These are phyloP conservation scores for Dentiscutata heterogama DNA, from an alignment of 371 early-diverging fungal genomes.

Conservation along the genomic window DNA sequence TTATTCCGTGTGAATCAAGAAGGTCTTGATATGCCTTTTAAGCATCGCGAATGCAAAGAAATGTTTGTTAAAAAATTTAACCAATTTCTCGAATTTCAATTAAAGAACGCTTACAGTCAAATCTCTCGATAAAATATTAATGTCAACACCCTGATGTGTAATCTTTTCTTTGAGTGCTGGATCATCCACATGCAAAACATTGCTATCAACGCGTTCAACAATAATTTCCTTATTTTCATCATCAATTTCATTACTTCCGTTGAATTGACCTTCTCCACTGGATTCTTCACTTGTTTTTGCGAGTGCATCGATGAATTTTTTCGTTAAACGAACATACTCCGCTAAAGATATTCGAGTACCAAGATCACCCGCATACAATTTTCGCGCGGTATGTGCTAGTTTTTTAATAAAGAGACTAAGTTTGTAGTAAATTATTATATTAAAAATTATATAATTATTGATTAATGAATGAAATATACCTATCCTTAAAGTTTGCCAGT, in stretches of 20 bases:
- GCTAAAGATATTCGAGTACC: conserved; percentile 25
- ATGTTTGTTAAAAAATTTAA: background rate
- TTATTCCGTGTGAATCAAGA: conserved; percentile 21
- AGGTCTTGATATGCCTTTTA: conserved; percentile 28
- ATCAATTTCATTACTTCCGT: background rate
- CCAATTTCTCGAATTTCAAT: background rate
- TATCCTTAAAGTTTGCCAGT: conserved; percentile 29
- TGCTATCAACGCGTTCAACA: conserved; percentile 1
- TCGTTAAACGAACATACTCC: conserved; percentile 16
- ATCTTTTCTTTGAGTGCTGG: background rate
- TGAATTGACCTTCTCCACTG: background rate
- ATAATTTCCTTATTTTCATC: conserved; percentile 1
- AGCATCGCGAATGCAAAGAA: background rate
- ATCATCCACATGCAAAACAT: background rate
- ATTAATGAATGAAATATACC: too few species aligned
- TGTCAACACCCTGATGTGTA: background rate
- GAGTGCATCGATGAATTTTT: background rate
- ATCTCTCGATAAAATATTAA: conserved; percentile 7
- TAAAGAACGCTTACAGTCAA: conserved; percentile 2
- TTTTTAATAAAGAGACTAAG: too few species aligned
- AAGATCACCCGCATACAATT: conserved; percentile 14
- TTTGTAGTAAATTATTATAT: too few species aligned
- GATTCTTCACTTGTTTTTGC: background rate
- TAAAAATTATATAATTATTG: too few species aligned
- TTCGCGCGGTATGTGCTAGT: conserved; percentile 22